Base-by-base conservation (phyloP, 495 filamentous ascomycete genomes). In the Penicillium alfredii region DNA sequence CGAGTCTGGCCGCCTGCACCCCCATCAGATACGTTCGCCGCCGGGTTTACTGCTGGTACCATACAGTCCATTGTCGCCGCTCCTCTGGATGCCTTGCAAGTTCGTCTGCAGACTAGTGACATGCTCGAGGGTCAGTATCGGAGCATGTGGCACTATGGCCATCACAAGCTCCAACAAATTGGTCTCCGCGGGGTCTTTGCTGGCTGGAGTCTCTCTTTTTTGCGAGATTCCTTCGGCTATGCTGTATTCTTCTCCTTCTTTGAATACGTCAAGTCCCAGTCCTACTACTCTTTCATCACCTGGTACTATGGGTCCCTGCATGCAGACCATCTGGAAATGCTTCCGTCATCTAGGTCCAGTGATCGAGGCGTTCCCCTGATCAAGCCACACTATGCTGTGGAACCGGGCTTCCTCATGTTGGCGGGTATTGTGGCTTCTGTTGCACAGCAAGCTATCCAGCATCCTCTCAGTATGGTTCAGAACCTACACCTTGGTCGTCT, bases 201-300 rank as follows among this genome's bases (percentile, higher is more conserved):
- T 0, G 88, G 88, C 12, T 94, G 78, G 77, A 66, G 75, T 9
- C 61, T 95, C 6, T 84, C 80, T 0, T 79, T 93, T 30, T 11
- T 87, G 16, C 88, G 88, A 48, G 88, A 95, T 55, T 76, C 84
- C 10, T 63, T 92, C 17, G 88, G 88, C 1, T 83, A 79, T 49
- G 88, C 80, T 6, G 59, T 86, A 10, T 95, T 94, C 66, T 95
- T 95, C 60, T 75, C 78, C 20, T 76, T 75, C 1, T 95, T 95
- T 47, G 88, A 95, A 61, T 88, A 78, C 33, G 64, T 93, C 47
- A 94, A 95, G 55, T 80, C 82, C 6, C 88, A 94, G 56, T 70
- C 69, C 7, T 94, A 88, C 62, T 92, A 92, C 58, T 70, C 63
- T 10, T 95, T 87, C 51, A 67, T 93, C 20, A 78, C 76, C 13